Evolutionary conservation across 495 filamentous ascomycete species (phyloP).

Genomic region (Talaromyces adpressus): DNA sequence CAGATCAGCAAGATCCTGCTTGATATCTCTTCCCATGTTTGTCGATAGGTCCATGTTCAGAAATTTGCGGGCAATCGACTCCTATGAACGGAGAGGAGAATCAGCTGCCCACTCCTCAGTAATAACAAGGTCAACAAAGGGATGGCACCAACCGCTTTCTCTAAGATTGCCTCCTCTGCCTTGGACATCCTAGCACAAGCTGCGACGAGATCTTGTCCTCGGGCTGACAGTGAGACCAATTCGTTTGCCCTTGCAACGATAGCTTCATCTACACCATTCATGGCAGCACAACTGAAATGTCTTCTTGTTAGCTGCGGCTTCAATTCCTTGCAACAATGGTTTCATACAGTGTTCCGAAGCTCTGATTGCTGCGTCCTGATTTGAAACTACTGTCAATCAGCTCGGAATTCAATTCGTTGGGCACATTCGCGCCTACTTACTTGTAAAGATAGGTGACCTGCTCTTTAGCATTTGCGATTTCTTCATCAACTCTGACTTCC

Average conservation of each 20-base stretch:
- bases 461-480: slow-evolving; percentile 52
- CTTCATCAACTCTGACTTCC: slow-evolving; percentile 68
- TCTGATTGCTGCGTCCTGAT: slow-evolving; percentile 66
- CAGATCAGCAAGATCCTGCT: slow-evolving; percentile 4
- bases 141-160: slow-evolving; percentile 45
- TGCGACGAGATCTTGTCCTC: slow-evolving; percentile 68
- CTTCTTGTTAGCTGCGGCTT: neutral
- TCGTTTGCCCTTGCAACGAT: slow-evolving; percentile 73
- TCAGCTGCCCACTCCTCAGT: neutral
- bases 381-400: slow-evolving; percentile 31
- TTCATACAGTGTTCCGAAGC: slow-evolving; percentile 66
- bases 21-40: neutral
- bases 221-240: slow-evolving; percentile 59
- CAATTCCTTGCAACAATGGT: neutral
- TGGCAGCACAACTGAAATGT: slow-evolving; percentile 58
- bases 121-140: neutral
- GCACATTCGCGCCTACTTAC: slow-evolving; percentile 38
- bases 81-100: slow-evolving; percentile 13
- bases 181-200: slow-evolving; percentile 58
- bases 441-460: slow-evolving; percentile 88
- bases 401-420: neutral
- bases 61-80: slow-evolving; percentile 28
- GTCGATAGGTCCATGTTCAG: slow-evolving; percentile 22
- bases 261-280: slow-evolving; percentile 69
- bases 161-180: slow-evolving; percentile 52